Base-by-base conservation (phyloP, 208 protist species). In the Trypanosomatidae sp. region DNA sequence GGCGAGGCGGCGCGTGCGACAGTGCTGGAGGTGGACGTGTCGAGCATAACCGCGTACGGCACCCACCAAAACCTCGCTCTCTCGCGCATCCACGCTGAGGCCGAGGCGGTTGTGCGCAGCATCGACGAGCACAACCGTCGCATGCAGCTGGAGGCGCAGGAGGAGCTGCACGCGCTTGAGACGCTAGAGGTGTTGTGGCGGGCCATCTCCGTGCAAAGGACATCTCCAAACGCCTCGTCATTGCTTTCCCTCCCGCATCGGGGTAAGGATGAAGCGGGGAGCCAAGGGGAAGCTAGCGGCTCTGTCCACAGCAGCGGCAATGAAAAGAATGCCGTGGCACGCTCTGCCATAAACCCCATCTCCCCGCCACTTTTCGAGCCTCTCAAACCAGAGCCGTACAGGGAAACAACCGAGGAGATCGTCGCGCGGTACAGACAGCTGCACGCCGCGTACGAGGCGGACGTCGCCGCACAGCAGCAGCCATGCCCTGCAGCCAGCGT, bases 51-150 rank as follows among this genome's bases (percentile, higher is more conserved):
- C 7, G 82, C 76, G 8, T 90, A 85, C 82, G 88, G 88, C 67
- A 82, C 81, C 22, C 84, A 87, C 10, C 88, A 92, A 71, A 85
- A 92, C 36, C 74, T 92, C 39, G 81, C 88, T 0, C 65, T 88
- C 39, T 52, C 53, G 10, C 84, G 88, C 49, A 86, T 92, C 28
- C 79, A 86, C 49, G 56, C 62, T 1, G 88, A 92, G 64, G 80
- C 85, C 17, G 79, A 76, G 6, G 66, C 62, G 6, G 81, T 90
- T 62, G 49, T 87, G 15, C 68, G 49, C 36, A 64, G 74, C 36
- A 84, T 92, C 44, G 56, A 76, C 22, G 75, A 77, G 17, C 78
- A 87, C 44, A 92, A 92, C 69, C 49, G 36, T 13, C 60, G 41
- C 12, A 80, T 92, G 83, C 55, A 76, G 47, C 43, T 30, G 55